Conservation (phyloP, 768 basidiomycete genomes). For the Pisolithus tinctorius region DNA sequence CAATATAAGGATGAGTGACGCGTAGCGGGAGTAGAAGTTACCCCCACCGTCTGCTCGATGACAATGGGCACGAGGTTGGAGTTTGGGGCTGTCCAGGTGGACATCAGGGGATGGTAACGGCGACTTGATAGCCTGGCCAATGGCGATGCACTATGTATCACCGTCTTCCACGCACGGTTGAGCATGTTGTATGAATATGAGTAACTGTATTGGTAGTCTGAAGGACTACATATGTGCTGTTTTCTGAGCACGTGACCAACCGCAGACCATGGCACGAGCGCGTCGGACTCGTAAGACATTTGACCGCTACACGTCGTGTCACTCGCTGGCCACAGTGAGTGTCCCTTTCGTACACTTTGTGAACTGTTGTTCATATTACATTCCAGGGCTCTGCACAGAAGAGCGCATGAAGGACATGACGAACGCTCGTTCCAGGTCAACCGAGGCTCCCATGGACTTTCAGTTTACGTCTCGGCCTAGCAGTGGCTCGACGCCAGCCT, state of each 20-base stretch:
- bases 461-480: constrained; percentile 70
- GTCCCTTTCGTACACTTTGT: background rate
- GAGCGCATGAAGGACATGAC: constrained; percentile 9
- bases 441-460: constrained; percentile 86
- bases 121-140: constrained; percentile 24
- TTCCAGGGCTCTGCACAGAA: background rate
- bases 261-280: constrained; percentile 2
- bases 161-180: constrained; percentile 20
- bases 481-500: constrained; percentile 46
- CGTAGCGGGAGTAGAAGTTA: constrained; percentile 3
- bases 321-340: background rate
- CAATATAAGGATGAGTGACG: constrained; percentile 1
- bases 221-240: background rate
- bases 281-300: constrained; percentile 11
- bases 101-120: constrained; percentile 49
- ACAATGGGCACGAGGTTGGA: constrained; percentile 83
- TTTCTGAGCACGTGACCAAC: constrained; percentile 20
- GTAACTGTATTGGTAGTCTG: no score
- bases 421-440: constrained; percentile 41
- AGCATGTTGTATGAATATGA: constrained; percentile 20
- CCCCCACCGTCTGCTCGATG: constrained; percentile 80
- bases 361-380: background rate
- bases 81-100: constrained; percentile 39
- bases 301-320: no score
- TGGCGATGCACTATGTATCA: constrained; percentile 11